Conservation (phyloP, 345 rosid species). For the Murraya koenigii region DNA sequence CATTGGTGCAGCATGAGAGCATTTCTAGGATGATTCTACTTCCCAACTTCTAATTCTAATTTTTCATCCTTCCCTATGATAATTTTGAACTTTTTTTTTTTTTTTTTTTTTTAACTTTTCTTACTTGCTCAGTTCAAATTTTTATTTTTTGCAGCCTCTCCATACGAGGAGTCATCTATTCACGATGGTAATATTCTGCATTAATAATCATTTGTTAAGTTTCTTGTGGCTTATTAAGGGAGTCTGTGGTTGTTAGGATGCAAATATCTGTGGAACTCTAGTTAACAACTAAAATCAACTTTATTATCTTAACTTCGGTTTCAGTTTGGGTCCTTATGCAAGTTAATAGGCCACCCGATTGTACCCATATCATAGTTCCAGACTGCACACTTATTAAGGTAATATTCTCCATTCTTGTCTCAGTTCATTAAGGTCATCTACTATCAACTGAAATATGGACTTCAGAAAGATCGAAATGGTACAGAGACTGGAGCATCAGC, state of each 20-base stretch:
- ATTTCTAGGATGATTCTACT: too few species aligned
- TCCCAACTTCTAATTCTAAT: too few species aligned
- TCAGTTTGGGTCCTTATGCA: background rate
- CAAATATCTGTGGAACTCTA: background rate
- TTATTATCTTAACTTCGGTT: background rate
- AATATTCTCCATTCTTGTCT: background rate
- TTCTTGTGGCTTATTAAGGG: background rate
- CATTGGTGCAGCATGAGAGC: too few species aligned
- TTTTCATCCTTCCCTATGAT: too few species aligned
- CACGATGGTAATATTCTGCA: slow-evolving; percentile 52
- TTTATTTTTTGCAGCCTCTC: slow-evolving; percentile 66
- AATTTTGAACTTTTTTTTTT: background rate
- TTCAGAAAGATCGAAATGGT: slow-evolving; percentile 55
- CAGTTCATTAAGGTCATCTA: slow-evolving; percentile 85
- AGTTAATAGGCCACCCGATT: background rate
- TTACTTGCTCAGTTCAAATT: background rate
- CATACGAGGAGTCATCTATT: slow-evolving; percentile 77
- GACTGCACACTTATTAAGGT: background rate
- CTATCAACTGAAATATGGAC: slow-evolving; percentile 85
- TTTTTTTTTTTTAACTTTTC: background rate
- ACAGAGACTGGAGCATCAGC: slow-evolving; percentile 49
- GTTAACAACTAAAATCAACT: background rate
- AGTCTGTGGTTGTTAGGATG: background rate
- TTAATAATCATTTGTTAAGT: background rate
- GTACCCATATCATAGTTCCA: background rate